phyloP scores from a whole-genome alignment of 2,329 filamentous ascomycete genomes.

The Fusarium napiforme region DNA sequence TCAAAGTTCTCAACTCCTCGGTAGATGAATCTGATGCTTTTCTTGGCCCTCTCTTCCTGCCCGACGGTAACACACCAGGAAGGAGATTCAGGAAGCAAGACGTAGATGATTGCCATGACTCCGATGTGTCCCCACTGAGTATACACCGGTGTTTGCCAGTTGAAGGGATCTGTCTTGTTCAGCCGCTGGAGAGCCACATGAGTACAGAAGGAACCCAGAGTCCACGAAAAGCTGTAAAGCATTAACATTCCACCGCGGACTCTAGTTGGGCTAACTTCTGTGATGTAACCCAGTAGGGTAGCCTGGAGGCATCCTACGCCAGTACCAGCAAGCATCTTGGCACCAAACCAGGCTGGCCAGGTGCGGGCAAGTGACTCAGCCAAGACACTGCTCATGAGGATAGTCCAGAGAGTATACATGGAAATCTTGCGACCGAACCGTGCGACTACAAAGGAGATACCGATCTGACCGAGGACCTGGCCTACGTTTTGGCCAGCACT shows the following conservation, averaged over 20 bases:
- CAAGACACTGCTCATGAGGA: constrained; percentile 50
- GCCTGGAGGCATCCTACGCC: constrained; percentile 56
- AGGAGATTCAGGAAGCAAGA: constrained; percentile 53
- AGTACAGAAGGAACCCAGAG: constrained; percentile 55
- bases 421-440: constrained; percentile 48
- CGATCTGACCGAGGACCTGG: constrained; percentile 53
- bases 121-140: constrained; percentile 59
- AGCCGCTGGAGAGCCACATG: constrained; percentile 54
- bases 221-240: constrained; percentile 57
- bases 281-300: constrained; percentile 55
- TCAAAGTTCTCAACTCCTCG: constrained; percentile 44
- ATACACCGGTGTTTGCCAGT: constrained; percentile 55
- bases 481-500: constrained; percentile 54
- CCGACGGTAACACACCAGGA: constrained; percentile 50
- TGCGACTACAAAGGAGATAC: constrained; percentile 41
- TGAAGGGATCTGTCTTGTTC: constrained; percentile 43
- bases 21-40: constrained; percentile 29
- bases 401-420: constrained; percentile 47
- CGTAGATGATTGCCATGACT: constrained; percentile 52
- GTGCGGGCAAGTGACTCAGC: constrained; percentile 50
- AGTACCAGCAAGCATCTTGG: constrained; percentile 49
- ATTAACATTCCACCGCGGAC: constrained; percentile 54
- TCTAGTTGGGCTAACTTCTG: constrained; percentile 54
- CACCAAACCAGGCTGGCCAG: constrained; percentile 56
- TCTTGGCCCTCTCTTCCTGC: constrained; percentile 13